Evolutionary conservation across 2,329 filamentous ascomycete genomes (phyloP), one percentile per base, ranked within the genome.

Genomic region (Apiospora arundinis): DNA sequence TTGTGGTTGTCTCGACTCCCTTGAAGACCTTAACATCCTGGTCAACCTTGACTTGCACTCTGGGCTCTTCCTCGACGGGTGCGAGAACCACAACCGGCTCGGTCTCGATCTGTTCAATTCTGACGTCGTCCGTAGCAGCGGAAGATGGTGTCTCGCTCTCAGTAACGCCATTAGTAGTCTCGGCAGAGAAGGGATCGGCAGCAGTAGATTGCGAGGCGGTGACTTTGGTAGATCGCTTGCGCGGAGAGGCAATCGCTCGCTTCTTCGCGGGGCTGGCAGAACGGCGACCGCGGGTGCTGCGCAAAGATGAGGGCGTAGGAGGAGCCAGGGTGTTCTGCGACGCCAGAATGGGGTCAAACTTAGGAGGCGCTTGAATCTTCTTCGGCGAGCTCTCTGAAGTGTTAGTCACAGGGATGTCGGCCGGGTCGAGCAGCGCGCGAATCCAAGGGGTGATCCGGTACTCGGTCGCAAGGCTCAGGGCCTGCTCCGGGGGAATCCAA

Each of bases 391-490:
- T 92, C 74, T 90, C 90, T 37, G 89, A 85, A 69, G 86, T 66
- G 85, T 85, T 79, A 9, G 86, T 84, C 40, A 86, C 80, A 60
- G 85, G 80, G 73, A 98, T 97, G 40, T 95, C 92, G 74, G 92
- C 86, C n/a, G 94, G 91, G 80, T 98, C 95, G 68, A 99, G 88
- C 23, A 99, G 88, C n/a, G 96, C 96, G 71, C 90, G 90, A 76
- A 99, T 94, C 96, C 96, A 99, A 63, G 92, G 87, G 67, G 88
- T 83, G 81, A 98, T 95, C 71, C 90, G 88, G 81, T 98, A 99
- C 82, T 98, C 95, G 65, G 93, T 91, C 69, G 95, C 93, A 16
- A 99, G 88, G 71, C 89, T 84, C 63, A 99, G 88, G 46, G 96
- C 96, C 90, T 90, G 83, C 75, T 92, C 87, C 7, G 95, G 95